These are phyloP conservation scores for Cordyceps tenuipes DNA, from an alignment of 2,329 filamentous ascomycete genomes.

Conservation along the genomic window DNA sequence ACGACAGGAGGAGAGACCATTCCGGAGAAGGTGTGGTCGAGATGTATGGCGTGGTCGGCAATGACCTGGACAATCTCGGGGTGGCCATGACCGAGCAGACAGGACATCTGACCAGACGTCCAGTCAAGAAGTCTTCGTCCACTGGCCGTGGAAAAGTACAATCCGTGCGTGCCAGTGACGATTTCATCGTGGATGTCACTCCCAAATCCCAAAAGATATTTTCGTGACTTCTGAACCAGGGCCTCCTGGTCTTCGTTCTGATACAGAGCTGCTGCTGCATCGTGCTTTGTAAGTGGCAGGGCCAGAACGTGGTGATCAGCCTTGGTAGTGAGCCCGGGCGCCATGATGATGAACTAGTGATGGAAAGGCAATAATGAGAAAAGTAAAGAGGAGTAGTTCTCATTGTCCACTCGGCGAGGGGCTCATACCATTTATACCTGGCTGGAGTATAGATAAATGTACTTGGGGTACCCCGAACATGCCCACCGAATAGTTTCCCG, in stretches of 20 bases:
- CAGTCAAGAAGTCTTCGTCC: conserved; percentile 45
- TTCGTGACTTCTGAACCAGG: conserved; percentile 17
- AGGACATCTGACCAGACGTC: conserved; percentile 54
- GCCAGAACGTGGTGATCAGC: not conserved
- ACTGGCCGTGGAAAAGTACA: conserved; percentile 37
- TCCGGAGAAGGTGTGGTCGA: conserved; percentile 51
- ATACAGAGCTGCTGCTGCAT: conserved; percentile 16
- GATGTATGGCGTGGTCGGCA: conserved; percentile 35
- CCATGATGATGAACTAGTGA: conserved; percentile 14
- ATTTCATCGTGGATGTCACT: conserved; percentile 24
- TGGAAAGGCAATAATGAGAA: not conserved
- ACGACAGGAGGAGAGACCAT: conserved; percentile 53
- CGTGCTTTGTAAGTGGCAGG: conserved; percentile 7
- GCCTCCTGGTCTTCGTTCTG: conserved; percentile 15
- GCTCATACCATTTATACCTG: not conserved
- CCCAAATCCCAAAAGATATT: conserved; percentile 21
- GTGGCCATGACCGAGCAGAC: conserved; percentile 48
- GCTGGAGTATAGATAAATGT: not conserved
- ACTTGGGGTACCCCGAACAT: not conserved
- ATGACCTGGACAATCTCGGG: conserved; percentile 49
- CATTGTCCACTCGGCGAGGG: not conserved
- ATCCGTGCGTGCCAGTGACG: conserved; percentile 34
- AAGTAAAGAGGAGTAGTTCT: not conserved
- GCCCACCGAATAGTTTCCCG: conserved; percentile 7
- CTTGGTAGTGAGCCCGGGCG: conserved; percentile 13